Conservation (phyloP, 2,329 filamentous ascomycete genomes). For the Aquanectria penicillioides region DNA sequence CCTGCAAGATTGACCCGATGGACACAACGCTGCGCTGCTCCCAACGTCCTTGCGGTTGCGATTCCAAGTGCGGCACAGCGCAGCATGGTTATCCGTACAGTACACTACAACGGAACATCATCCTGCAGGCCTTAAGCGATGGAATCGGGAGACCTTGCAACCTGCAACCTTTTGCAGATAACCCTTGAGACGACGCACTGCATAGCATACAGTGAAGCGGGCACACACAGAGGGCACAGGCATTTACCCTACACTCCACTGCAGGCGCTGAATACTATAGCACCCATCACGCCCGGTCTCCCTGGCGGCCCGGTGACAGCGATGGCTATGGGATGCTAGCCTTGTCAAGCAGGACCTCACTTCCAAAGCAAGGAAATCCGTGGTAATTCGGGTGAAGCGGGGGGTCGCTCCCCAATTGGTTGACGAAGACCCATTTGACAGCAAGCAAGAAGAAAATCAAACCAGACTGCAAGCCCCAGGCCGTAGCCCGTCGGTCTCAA, state of each 20-base stretch:
- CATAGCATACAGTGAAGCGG: too few relatives aligned
- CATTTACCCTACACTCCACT: conserved; percentile 31
- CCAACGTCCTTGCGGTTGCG: conserved; percentile 20
- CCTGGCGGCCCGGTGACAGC: conserved; percentile 15
- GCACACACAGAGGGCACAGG: too few relatives aligned
- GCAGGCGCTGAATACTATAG: not conserved
- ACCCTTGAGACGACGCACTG: conserved; percentile 5
- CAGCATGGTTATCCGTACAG: too few relatives aligned
- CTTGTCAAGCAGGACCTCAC: conserved; percentile 5
- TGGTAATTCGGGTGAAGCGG: not conserved
- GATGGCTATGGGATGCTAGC: conserved; percentile 7
- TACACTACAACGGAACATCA: too few relatives aligned
- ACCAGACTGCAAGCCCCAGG: too few relatives aligned
- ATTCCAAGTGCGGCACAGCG: conserved; percentile 1
- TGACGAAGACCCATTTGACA: too few relatives aligned
- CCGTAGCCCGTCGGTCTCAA: not conserved
- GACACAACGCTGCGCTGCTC: conserved; percentile 20
- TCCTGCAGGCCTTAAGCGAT: conserved; percentile 25
- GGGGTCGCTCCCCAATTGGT: too few relatives aligned
- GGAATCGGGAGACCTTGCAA: conserved; percentile 10
- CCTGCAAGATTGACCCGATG: conserved; percentile 16
- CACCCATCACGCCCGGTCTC: conserved; percentile 8
- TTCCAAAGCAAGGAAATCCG: not conserved
- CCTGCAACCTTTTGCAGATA: conserved; percentile 24
- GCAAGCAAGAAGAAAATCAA: too few relatives aligned